phyloP scores from a whole-genome alignment of 192 early-diverging fungal genomes.

The Coemansia sp. region DNA sequence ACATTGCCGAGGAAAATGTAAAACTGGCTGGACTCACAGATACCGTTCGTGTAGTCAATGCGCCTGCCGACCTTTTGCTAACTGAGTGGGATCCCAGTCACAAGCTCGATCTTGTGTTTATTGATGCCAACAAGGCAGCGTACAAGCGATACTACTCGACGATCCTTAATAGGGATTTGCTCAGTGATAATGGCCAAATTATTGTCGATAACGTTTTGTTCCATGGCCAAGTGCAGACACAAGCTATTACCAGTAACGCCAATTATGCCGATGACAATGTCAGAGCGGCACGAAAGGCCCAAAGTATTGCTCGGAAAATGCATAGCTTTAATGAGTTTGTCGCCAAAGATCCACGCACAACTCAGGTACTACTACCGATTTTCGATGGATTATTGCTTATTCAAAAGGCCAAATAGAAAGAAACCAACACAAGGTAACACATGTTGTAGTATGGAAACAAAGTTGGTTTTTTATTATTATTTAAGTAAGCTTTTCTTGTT shows the following conservation, averaged over 20 bases:
- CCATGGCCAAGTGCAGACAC: slow-evolving; percentile 31
- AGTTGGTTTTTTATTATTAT: not conserved
- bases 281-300: not conserved
- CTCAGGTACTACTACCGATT: slow-evolving; percentile 60
- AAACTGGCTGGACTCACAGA: slow-evolving; percentile 21
- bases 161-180: slow-evolving; percentile 62
- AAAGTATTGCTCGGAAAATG: slow-evolving; percentile 22
- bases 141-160: slow-evolving; percentile 65
- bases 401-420: slow-evolving; percentile 8
- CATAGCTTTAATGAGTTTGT: slow-evolving; percentile 67
- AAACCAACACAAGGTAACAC: not conserved
- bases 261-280: not conserved
- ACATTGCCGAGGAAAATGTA: slow-evolving; percentile 31
- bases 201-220: slow-evolving; percentile 67
- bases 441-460: not conserved
- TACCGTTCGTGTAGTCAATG: slow-evolving; percentile 14
- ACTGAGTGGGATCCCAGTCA: slow-evolving; percentile 29
- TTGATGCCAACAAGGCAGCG: slow-evolving; percentile 73
- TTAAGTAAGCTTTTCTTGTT: slow-evolving; percentile 25
- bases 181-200: slow-evolving; percentile 61
- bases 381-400: slow-evolving; percentile 68
- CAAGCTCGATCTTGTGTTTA: slow-evolving; percentile 65
- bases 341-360: slow-evolving; percentile 58
- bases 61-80: slow-evolving; percentile 25
- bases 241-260: not conserved